Base-by-base conservation (phyloP, 1,284 basidiomycete genomes). In the Mycena sp. region DNA sequence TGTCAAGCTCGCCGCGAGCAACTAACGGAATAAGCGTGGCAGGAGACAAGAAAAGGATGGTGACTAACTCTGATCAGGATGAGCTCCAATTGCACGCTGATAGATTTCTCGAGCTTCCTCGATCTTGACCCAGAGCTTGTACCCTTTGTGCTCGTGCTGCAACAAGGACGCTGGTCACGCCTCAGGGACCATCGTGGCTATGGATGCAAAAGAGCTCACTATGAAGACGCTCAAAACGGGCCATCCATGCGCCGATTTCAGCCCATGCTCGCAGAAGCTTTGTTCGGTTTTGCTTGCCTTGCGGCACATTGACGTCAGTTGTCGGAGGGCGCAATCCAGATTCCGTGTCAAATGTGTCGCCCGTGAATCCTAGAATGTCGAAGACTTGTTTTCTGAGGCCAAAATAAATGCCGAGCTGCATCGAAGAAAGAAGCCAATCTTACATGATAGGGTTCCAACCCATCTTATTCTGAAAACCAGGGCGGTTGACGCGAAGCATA, bases 181-280 rank as follows among this genome's bases (percentile, higher is more conserved):
- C 32, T 55, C 21, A 55, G 54, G 43, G 17, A 11, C 17, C 23
- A 40, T 5, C 35, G 53, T 25, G 37, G 14, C 25, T 1, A 49
- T 37, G 45, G 38, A 65, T 26, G 16, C 6, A 54, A 43, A 41
- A 38, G n/a, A 17, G 70, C 78, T 58, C 74, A 88, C 88, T 71
- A 67, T 85, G 63, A 32, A 77, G 73, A 43, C 82, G 84, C 51
- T 80, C 80, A 68, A 82, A 92, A 64, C 91, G 85, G 2, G 80
- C 75, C 26, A 88, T 64, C 85, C 88, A 92, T 3, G 90, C 85
- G 46, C 85, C 78, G 4, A 89, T 74, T 71, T 94, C 91, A 14
- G 92, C 81, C 92, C 92, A 94, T 23, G 88, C 88, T 28, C 91
- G 83, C 45, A 94, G 81, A 3, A 94, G 80, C 67, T 83, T 88